Evolutionary conservation across 1,284 basidiomycete genomes (phyloP).

Genomic region (Apiotrichum laibachii): DNA sequence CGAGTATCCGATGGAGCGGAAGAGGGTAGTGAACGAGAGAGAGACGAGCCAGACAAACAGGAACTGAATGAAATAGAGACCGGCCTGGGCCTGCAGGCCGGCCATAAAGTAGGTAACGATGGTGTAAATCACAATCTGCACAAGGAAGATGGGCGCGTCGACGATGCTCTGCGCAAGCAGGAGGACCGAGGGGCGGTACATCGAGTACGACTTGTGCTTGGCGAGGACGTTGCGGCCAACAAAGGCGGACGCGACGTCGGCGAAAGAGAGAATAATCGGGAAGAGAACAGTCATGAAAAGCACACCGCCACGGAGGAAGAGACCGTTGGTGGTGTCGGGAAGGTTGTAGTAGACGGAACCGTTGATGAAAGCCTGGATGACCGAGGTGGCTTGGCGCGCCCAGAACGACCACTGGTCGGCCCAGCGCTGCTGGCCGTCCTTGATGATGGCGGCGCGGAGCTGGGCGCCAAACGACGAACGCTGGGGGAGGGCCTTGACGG

Average conservation of each 20-base stretch:
- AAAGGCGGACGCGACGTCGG: slow-evolving; percentile 71
- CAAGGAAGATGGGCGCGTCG: slow-evolving; percentile 52
- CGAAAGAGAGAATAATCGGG: slow-evolving; percentile 55
- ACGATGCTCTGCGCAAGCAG: slow-evolving; percentile 67
- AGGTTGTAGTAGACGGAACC: slow-evolving; percentile 72
- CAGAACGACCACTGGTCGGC: slow-evolving; percentile 32
- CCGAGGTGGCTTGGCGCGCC: slow-evolving; percentile 39
- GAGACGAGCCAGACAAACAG: slow-evolving; percentile 34
- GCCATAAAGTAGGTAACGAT: slow-evolving; percentile 49
- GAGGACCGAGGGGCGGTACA: slow-evolving; percentile 51
- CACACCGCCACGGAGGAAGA: slow-evolving; percentile 67
- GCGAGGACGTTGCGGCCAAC: slow-evolving; percentile 68
- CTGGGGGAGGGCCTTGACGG: slow-evolving; percentile 21
- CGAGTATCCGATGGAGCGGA: slow-evolving; percentile 42
- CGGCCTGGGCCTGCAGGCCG: slow-evolving; percentile 30
- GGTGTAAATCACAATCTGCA: slow-evolving; percentile 50
- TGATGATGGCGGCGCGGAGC: slow-evolving; percentile 37
- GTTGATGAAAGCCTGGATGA: slow-evolving; percentile 51
- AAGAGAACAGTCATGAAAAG: slow-evolving; percentile 54
- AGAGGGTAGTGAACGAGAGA: slow-evolving; percentile 36
- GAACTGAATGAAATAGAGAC: slow-evolving; percentile 47
- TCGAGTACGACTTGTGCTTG: slow-evolving; percentile 53
- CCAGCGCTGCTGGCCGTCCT: slow-evolving; percentile 47
- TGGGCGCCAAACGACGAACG: slow-evolving; percentile 37
- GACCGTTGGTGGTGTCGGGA: slow-evolving; percentile 62